Base-by-base conservation (phyloP, 1,139 yeast species). In the Protomyces macrosporus region DNA sequence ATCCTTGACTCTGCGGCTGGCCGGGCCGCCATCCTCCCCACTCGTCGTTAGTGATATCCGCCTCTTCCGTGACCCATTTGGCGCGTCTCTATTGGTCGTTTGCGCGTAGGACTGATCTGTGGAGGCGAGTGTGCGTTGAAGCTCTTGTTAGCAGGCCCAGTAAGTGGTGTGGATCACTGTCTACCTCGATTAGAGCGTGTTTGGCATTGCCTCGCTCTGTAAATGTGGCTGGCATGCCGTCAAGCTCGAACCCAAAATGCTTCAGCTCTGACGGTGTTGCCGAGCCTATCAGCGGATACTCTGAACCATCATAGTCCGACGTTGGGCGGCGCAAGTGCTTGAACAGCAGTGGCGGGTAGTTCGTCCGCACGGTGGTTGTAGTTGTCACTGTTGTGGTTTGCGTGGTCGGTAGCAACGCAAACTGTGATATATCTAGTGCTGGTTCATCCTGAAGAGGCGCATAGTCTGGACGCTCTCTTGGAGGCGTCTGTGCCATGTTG, bases 191-290 rank as follows among this genome's bases (percentile, higher is more conserved):
- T 23, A 63, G 59, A n/a, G 67, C 65, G 12, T 50, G 53, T 32
- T 61, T 60, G 3, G 67, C 50, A 30, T 63, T 60, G 7, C 53
- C 60, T n/a, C 60, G 23, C 48, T 67, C 70, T 1, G 52, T 45
- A 39, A 69, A 68, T 32, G 54, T 51, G 10, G 70, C 66, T 14
- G 57, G 45, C 23, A 56, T 60, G 45, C 75, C 76, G 50, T 69
- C 66, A 35, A 69, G 66, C n/a, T 63, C 64, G 59, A 74, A 75
- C 23, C 67, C 65, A 67, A 75, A 75, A 23, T 68, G 68, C 23
- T 67, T 68, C 30, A 75, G 69, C 53, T 67, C 68, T 45, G 66
- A 65, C 6, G 77, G 77, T 6, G 77, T 75, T 32, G 73, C 69
- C 12, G 71, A 69, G 45, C 65, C 63, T n/a, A 71, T 72, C 60